These are phyloP conservation scores for Taphrina sp. DNA, from an alignment of 1,139 yeast genomes.

Conservation along the genomic window DNA sequence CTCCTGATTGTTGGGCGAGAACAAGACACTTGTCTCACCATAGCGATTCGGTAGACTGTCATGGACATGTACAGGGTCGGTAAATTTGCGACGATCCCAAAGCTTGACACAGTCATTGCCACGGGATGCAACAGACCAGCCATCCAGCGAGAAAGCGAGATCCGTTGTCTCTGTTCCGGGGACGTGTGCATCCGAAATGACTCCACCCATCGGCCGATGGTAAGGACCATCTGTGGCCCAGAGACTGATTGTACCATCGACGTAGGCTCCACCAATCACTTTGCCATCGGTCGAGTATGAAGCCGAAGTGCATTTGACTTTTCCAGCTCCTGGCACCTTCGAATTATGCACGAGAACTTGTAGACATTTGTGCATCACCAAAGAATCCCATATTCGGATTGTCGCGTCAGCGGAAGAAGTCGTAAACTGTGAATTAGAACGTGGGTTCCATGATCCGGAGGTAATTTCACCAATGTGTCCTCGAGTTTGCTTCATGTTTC, in stretches of 20 bases:
- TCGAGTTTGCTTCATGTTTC: conserved; percentile 46
- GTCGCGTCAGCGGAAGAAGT: conserved; percentile 45
- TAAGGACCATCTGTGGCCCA: conserved; percentile 44
- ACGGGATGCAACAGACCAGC: conserved; percentile 40
- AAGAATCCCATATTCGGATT: conserved; percentile 45
- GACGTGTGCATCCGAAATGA: conserved; percentile 40
- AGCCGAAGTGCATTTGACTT: conserved; percentile 39
- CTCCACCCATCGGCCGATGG: conserved; percentile 41
- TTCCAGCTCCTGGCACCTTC: conserved; percentile 39
- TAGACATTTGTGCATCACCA: conserved; percentile 39
- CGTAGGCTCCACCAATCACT: conserved; percentile 40
- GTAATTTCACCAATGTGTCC: conserved; percentile 46
- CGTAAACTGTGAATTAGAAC: conserved; percentile 39
- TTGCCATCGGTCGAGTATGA: conserved; percentile 40
- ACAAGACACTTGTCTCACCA: conserved; percentile 39
- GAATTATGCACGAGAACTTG: conserved; percentile 42
- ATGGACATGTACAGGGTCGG: conserved; percentile 43
- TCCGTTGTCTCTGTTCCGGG: conserved; percentile 39
- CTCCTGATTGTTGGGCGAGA: conserved; percentile 42
- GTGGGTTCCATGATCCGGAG: conserved; percentile 44
- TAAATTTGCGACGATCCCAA: conserved; percentile 46
- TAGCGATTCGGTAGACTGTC: conserved; percentile 38
- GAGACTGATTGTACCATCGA: conserved; percentile 41
- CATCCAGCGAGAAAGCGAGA: conserved; percentile 38
- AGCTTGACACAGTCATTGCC: conserved; percentile 43